Conservation (phyloP, 208 protist genomes). For the Trichomonas tenax region DNA sequence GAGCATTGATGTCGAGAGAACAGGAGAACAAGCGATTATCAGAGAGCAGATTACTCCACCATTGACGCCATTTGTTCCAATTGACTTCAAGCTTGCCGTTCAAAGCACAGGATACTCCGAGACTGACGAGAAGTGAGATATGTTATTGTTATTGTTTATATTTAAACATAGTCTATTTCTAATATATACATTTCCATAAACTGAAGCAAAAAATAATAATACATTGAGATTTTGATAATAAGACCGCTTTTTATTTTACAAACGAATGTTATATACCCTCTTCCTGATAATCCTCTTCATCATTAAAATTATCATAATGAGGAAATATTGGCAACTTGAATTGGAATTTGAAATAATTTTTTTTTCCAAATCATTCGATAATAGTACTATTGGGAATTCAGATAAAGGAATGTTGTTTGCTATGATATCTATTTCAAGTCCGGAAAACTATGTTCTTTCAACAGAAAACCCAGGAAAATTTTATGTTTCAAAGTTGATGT, state of each 20-base stretch:
- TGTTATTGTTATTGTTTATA: too few relatives aligned
- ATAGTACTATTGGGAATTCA: background rate
- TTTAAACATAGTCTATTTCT: too few relatives aligned
- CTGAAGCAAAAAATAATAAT: too few relatives aligned
- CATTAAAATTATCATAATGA: background rate
- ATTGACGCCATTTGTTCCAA: background rate
- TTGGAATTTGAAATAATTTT: background rate
- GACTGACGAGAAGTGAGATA: background rate
- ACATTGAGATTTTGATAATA: too few relatives aligned
- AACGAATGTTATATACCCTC: background rate
- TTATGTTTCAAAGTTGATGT: background rate
- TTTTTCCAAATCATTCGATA: background rate
- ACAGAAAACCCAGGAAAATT: background rate
- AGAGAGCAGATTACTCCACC: background rate
- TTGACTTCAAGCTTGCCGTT: background rate
- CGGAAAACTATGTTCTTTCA: background rate
- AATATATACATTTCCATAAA: too few relatives aligned
- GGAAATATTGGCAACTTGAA: background rate
- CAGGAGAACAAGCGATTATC: background rate
- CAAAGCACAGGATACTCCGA: background rate
- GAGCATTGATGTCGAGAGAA: background rate
- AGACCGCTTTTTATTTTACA: too few relatives aligned
- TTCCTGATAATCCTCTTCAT: background rate
- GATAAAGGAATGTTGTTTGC: background rate
- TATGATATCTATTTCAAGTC: background rate